phyloP scores from a whole-genome alignment of 139 green algal genomes.

The Trebouxia sp. region DNA sequence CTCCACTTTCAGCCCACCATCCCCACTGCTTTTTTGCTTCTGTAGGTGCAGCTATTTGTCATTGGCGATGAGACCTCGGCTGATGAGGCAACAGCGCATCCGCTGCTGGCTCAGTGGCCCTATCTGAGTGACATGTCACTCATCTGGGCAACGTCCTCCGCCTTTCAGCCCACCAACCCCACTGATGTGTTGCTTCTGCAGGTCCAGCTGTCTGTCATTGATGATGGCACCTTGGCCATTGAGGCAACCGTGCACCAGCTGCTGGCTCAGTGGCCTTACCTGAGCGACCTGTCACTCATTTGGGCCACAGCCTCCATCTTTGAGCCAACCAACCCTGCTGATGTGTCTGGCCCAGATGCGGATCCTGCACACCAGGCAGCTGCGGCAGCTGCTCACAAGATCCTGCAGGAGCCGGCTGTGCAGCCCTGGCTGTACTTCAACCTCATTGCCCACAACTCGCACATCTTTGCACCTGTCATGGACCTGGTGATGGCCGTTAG shows the following conservation, averaged over 20 bases:
- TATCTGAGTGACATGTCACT: conserved; percentile 75
- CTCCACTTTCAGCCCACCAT: conserved; percentile 47
- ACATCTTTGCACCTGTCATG: conserved; percentile 56
- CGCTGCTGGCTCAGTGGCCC: conserved; percentile 71
- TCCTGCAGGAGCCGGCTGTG: not conserved
- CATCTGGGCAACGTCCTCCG: conserved; percentile 54
- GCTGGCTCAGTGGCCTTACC: conserved; percentile 79
- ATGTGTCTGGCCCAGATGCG: not conserved
- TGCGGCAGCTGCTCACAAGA: not conserved
- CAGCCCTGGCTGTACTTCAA: conserved; percentile 83
- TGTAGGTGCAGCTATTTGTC: conserved; percentile 48
- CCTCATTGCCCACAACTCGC: conserved; percentile 63
- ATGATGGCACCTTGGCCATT: conserved; percentile 63
- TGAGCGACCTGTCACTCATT: conserved; percentile 67
- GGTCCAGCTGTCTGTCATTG: conserved; percentile 48
- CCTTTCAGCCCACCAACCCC: conserved; percentile 52
- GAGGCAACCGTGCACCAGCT: conserved; percentile 57
- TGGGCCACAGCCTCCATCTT: conserved; percentile 71
- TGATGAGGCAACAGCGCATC: conserved; percentile 51
- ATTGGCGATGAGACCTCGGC: conserved; percentile 64
- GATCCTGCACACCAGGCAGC: conserved; percentile 8
- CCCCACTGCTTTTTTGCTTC: not conserved
- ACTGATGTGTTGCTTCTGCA: conserved; percentile 20
- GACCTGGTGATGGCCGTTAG: conserved; percentile 29
- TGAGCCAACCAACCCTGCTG: conserved; percentile 21